A percentile compares a stretch with the other conserved stretches of the same genome.
Conservation (phyloP, 2,329 filamentous ascomycete genomes). For the Hortaea sp. region DNA sequence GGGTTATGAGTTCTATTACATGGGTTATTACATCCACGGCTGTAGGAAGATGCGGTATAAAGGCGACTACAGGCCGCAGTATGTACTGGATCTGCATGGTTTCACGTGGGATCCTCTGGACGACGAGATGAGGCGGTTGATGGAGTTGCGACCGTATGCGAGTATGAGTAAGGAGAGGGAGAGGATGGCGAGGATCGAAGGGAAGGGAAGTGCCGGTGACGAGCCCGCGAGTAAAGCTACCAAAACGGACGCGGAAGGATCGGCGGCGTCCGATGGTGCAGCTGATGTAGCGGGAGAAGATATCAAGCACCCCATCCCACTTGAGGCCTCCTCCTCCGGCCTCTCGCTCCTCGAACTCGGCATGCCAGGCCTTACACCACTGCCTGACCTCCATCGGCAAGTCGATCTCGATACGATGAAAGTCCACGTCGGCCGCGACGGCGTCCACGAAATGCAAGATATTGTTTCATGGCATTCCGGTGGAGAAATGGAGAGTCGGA, state of each 20-base stretch:
- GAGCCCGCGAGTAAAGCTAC: not conserved
- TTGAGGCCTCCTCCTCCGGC: conserved; percentile 24
- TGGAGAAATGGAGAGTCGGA: conserved; percentile 22
- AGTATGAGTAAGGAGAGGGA: conserved; percentile 30
- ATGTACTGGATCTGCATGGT: conserved; percentile 56
- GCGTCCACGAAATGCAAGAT: conserved; percentile 64
- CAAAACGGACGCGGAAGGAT: conserved; percentile 6
- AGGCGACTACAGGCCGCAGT: conserved; percentile 65
- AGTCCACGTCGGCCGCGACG: conserved; percentile 35
- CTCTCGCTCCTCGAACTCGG: conserved; percentile 48
- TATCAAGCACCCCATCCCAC: conserved; percentile 14
- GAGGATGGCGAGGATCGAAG: conserved; percentile 2
- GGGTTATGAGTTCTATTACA: conserved; percentile 69
- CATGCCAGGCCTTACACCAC: conserved; percentile 57
- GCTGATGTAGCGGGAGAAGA: conserved; percentile 5
- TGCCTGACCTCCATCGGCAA: conserved; percentile 40
- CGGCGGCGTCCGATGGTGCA: no score
- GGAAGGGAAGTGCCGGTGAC: not conserved
- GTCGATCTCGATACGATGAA: conserved; percentile 51
- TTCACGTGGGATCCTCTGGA: conserved; percentile 23
- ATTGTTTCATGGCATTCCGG: conserved; percentile 81
- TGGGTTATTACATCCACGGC: conserved; percentile 73
- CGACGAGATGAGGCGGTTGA: conserved; percentile 24
- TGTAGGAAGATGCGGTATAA: conserved; percentile 82
- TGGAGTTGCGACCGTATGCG: conserved; percentile 48